Base-by-base conservation (phyloP, 495 filamentous ascomycete genomes). In the Penicillium angulare region DNA sequence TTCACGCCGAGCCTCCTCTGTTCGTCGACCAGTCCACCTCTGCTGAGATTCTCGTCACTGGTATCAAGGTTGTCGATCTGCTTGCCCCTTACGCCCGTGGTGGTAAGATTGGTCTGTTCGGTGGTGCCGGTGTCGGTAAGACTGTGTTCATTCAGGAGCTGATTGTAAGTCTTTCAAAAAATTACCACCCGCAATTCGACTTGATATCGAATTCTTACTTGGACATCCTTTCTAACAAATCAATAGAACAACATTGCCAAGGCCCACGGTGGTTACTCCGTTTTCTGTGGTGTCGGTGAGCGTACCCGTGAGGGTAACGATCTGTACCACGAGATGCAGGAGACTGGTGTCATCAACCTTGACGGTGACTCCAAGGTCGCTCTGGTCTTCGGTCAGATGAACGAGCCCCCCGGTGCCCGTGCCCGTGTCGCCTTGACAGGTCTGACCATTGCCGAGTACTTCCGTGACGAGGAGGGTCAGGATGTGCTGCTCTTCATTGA, bases 261-360 rank as follows among this genome's bases (percentile, higher is more conserved):
- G 85, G 93, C 93, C 65, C 93, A 98, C 81, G 95, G 93, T 93
- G 93, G 93, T 92, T 98, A 95, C 88, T 98, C 93, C 59, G 95
- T 98, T 66, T 98, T 98, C 86, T 95, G 89, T 72, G 93, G 93
- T 90, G 93, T 98, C 76, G 93, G 93, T 67, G 93, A 98, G 88
- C 93, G 93, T 82, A 98, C 93, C 68, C 93, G 93, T 87, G 93
- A 98, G 86, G 93, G 93, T 86, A 98, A 98, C 86, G 93, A 98
- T 86, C 79, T 98, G 84, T 98, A 98, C 87, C 95, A 98, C 82
- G 93, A 98, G 88, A 98, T 98, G 93, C 93, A 98, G 83, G 92
- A 98, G 82, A 98, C 93, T 68, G 85, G 86, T 79, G 93, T 98
- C 84, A 98, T 98, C 79, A 81, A 98, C 76, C 89, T 98, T 55